Percentiles rank a stretch among this genome's conserved stretches.
phyloP scores from a whole-genome alignment of 129 eudicot genomes.

The Flaveria sonorensis region DNA sequence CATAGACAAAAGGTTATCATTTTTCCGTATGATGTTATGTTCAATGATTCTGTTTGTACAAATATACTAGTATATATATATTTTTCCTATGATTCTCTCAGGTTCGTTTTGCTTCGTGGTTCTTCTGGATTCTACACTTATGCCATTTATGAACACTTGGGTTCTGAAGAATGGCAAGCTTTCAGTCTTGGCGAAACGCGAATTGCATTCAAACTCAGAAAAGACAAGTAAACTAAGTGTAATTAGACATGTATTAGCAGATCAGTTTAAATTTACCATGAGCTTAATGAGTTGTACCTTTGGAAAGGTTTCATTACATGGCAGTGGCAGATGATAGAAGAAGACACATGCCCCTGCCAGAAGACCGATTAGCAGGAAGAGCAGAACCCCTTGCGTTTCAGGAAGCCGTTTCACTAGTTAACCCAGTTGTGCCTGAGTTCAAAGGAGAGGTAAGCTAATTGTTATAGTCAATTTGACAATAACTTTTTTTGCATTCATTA shows the following conservation, averaged over 20 bases:
- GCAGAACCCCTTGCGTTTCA: slow-evolving; percentile 39
- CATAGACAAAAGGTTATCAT: slow-evolving; percentile 40
- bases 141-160: slow-evolving; percentile 55
- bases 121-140: slow-evolving; percentile 65
- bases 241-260: neutral
- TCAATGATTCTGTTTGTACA: neutral
- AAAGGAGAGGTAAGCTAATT: slow-evolving; percentile 33
- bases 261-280: neutral
- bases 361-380: slow-evolving; percentile 41
- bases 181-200: slow-evolving; percentile 54
- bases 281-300: slow-evolving; percentile 12
- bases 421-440: slow-evolving; percentile 37
- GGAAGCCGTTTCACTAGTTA: slow-evolving; percentile 40
- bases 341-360: slow-evolving; percentile 45
- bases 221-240: slow-evolving; percentile 46
- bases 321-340: slow-evolving; percentile 47
- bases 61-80: neutral
- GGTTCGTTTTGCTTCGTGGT: slow-evolving; percentile 61
- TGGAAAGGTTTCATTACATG: slow-evolving; percentile 46
- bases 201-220: slow-evolving; percentile 55
- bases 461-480: neutral
- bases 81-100: slow-evolving; percentile 15
- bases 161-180: slow-evolving; percentile 46
- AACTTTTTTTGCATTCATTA: neutral
- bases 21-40: neutral